These are phyloP conservation scores for Hypoxylon trugodes DNA, from an alignment of 495 filamentous ascomycete genomes.

Conservation along the genomic window DNA sequence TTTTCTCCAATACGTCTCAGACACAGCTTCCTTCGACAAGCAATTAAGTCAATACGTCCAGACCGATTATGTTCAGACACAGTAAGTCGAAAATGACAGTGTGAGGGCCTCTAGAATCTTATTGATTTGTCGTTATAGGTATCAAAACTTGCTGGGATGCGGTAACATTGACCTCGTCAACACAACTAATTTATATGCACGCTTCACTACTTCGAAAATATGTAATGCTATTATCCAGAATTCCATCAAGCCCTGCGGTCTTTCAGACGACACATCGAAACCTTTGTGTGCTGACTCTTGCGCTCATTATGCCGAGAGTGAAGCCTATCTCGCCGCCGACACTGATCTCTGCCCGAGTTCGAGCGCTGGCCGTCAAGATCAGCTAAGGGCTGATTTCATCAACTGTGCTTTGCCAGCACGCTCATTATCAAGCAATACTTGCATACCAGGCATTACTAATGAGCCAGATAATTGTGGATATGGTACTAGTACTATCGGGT, in stretches of 20 bases:
- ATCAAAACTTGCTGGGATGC: slow-evolving; percentile 82
- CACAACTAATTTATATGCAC: slow-evolving; percentile 86
- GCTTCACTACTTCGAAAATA: slow-evolving; percentile 90
- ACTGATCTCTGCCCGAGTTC: slow-evolving; percentile 73
- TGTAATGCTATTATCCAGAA: slow-evolving; percentile 97
- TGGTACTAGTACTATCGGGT: slow-evolving; percentile 76
- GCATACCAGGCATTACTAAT: slow-evolving; percentile 79
- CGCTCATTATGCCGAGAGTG: slow-evolving; percentile 84
- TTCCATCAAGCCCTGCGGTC: slow-evolving; percentile 75
- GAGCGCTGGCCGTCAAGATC: slow-evolving; percentile 67
- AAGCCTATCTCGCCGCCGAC: slow-evolving; percentile 83
- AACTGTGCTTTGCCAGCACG: slow-evolving; percentile 84
- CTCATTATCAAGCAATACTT: slow-evolving; percentile 73
- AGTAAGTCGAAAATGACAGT: slow-evolving; percentile 62
- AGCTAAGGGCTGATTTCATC: slow-evolving; percentile 92
- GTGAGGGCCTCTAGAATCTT: not conserved
- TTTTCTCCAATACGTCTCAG: slow-evolving; percentile 84
- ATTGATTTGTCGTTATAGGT: slow-evolving; percentile 59
- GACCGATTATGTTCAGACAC: slow-evolving; percentile 74
- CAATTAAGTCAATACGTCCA: slow-evolving; percentile 76
- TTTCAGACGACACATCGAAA: slow-evolving; percentile 67
- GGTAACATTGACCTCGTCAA: slow-evolving; percentile 78
- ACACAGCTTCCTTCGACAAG: slow-evolving; percentile 78
- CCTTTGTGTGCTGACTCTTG: slow-evolving; percentile 93
- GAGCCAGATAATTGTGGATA: slow-evolving; percentile 92